Conservation (phyloP, 2,329 filamentous ascomycete species). For the Fusarium compactum region DNA sequence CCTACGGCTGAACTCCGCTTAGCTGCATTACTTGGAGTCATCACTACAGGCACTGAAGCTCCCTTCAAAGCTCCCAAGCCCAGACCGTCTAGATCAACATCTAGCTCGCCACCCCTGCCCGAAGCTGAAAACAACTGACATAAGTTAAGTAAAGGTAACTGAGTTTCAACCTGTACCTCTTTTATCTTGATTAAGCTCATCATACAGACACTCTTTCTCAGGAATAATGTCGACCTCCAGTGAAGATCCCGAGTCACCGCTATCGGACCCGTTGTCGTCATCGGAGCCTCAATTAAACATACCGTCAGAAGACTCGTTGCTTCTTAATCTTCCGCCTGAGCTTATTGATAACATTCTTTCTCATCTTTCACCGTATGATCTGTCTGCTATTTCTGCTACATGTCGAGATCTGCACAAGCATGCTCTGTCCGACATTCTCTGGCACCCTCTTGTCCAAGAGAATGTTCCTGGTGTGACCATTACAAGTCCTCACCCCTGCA, state of each 20-base stretch:
- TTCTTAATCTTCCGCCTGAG: conserved; percentile 77
- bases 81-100: conserved; percentile 15
- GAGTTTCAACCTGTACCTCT: not conserved
- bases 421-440: conserved; percentile 75
- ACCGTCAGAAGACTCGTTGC: conserved; percentile 25
- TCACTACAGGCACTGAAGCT: not conserved
- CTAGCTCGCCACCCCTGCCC: conserved; percentile 11
- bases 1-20: conserved; percentile 28
- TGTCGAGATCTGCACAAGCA: conserved; percentile 72
- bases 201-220: not conserved
- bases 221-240: conserved; percentile 5
- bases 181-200: conserved; percentile 4
- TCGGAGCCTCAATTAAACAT: not conserved
- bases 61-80: conserved; percentile 11
- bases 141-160: not conserved
- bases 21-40: conserved; percentile 20
- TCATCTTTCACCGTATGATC: conserved; percentile 73
- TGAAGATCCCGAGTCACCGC: not conserved
- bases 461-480: conserved; percentile 71
- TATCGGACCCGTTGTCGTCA: not conserved
- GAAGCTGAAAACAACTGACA: not conserved
- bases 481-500: conserved; percentile 67
- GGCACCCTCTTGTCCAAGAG: conserved; percentile 76
- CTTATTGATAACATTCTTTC: conserved; percentile 78
- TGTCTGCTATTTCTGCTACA: conserved; percentile 69